Base-by-base conservation (phyloP, 129 eudicot species). In the Centrapalus pauciflorus region DNA sequence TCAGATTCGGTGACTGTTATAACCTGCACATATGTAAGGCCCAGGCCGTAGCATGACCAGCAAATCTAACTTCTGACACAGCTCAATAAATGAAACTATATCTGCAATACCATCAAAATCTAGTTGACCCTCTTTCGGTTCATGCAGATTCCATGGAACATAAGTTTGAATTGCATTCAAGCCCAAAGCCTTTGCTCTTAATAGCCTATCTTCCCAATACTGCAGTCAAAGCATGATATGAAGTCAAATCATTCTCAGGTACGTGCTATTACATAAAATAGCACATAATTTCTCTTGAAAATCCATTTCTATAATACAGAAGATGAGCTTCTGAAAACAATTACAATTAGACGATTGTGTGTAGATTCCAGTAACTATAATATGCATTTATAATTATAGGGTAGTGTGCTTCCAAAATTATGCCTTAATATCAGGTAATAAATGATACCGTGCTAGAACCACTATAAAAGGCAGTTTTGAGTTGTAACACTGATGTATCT, bases 91-190 rank as follows among this genome's bases (percentile, higher is more conserved):
- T n/a, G 95, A 82, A 57, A 88, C 76, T 49, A 93, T 64, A 87
- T 88, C 90, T 21, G 98, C 96, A 70, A 88, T 82, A 29, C 91
- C 96, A 61, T 80, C 85, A 67, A 93, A 93, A 60, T 75, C 85
- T 10, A 88, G 75, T 38, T 84, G 77, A 20, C 96, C 98, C 52
- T 76, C 83, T 65, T 71, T 82, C 11, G 96, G 96, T 82, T 93
- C 98, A 69, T 93, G 98, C 60, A 93, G 70, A 79, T 93, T 93
- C 98, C 98, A 93, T 9, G 98, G 98, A 77, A 93, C 98, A 67
- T 93, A 93, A 35, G 96, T 93, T 77, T 93, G 98, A 83, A 93
- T 86, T 14, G 95, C 83, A 69, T 93, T 93, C 82, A 93, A 78
- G 27, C 98, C 96, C 81, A 93, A 80, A 34, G 98, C 98, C 85